Conservation (phyloP, 345 rosid species). For the Salix purpurea region DNA sequence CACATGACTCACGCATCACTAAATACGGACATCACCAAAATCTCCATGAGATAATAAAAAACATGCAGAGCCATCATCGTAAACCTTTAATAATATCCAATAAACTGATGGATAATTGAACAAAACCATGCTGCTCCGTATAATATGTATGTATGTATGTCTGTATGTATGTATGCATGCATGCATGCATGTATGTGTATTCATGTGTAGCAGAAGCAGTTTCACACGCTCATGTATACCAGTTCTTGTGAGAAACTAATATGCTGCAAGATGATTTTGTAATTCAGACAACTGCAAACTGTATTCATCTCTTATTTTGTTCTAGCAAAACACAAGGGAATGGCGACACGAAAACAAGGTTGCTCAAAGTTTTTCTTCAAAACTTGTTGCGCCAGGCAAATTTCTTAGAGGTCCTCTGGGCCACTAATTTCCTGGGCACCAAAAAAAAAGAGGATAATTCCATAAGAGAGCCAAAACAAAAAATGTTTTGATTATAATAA, state of each 20-base stretch:
- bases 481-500: neutral
- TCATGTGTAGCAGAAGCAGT: no score
- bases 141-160: no score
- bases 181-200: no score
- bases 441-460: neutral
- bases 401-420: constrained; percentile 60
- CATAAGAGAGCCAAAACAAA: neutral
- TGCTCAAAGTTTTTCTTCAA: neutral
- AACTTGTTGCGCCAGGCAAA: neutral
- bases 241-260: neutral
- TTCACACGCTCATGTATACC: no score
- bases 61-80: neutral
- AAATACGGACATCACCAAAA: no score
- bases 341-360: neutral
- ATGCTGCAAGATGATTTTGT: neutral
- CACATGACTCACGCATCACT: no score
- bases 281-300: neutral
- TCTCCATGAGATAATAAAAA: no score
- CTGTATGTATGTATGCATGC: no score
- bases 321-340: neutral
- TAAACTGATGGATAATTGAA: neutral
- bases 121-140: neutral
- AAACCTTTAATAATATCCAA: neutral
- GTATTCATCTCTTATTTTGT: constrained; percentile 7
- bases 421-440: constrained; percentile 62